Evolutionary conservation across 2,329 filamentous ascomycete genomes (phyloP).

Genomic region (Tolypocladium nubicola): DNA sequence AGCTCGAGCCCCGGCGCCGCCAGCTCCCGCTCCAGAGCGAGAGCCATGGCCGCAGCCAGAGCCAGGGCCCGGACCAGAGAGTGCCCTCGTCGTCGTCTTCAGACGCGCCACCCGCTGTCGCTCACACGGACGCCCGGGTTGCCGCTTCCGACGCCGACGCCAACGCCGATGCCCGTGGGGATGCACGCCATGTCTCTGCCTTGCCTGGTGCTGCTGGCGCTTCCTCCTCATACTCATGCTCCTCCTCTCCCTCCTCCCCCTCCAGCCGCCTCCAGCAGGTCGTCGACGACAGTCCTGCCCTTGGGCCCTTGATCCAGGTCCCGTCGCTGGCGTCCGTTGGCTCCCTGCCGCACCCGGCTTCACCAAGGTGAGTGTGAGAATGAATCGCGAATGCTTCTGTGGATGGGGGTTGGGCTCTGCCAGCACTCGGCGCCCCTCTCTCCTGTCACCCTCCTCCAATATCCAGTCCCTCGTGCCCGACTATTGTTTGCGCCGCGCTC

Average conservation of each 20-base stretch:
- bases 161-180: neutral
- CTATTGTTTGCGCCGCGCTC: neutral
- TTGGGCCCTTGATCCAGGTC: slow-evolving; percentile 22
- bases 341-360: slow-evolving; percentile 12
- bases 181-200: neutral
- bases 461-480: neutral
- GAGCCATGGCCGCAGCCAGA: neutral
- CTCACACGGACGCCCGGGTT: neutral
- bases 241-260: slow-evolving; percentile 9
- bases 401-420: neutral
- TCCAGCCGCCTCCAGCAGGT: slow-evolving; percentile 9
- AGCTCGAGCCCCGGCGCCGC: slow-evolving; percentile 36
- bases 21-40: slow-evolving; percentile 20
- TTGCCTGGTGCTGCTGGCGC: neutral
- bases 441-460: neutral
- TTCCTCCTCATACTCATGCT: slow-evolving; percentile 3
- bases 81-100: neutral
- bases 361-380: slow-evolving; percentile 13
- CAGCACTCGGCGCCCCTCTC: neutral
- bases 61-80: neutral
- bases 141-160: neutral
- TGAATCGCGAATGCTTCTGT: neutral
- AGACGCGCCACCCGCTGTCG: neutral
- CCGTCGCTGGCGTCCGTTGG: slow-evolving; percentile 9
- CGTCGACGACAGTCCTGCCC: slow-evolving; percentile 35